These are phyloP conservation scores for Aaosphaeria arxii DNA, from an alignment of 2,329 filamentous ascomycete genomes.

Conservation along the genomic window DNA sequence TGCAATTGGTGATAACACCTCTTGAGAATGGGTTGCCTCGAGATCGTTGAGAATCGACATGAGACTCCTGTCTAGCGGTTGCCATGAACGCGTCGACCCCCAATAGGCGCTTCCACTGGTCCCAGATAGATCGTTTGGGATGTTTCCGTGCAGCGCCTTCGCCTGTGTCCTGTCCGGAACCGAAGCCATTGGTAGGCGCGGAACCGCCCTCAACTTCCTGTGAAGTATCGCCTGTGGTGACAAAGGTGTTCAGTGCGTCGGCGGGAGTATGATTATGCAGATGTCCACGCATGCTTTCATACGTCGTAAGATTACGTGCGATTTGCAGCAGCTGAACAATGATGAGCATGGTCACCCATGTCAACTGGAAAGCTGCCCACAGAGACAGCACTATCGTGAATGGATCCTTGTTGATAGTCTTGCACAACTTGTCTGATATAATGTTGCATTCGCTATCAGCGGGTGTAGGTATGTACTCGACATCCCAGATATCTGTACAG, in stretches of 20 bases:
- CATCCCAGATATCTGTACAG: constrained; percentile 49
- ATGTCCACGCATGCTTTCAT: constrained; percentile 89
- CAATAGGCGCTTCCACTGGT: constrained; percentile 78
- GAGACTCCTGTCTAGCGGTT: constrained; percentile 74
- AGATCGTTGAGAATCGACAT: constrained; percentile 42
- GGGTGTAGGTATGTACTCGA: constrained; percentile 57
- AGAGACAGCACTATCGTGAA: constrained; percentile 77
- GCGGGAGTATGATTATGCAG: constrained; percentile 56
- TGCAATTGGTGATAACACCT: constrained; percentile 84
- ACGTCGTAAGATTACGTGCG: constrained; percentile 89
- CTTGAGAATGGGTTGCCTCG: constrained; percentile 79
- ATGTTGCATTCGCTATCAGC: constrained; percentile 62
- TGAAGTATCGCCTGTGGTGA: constrained; percentile 67
- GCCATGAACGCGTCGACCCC: constrained; percentile 93
- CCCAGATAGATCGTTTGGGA: constrained; percentile 65
- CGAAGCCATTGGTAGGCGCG: constrained; percentile 53
- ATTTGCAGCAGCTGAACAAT: constrained; percentile 93
- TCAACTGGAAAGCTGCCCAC: constrained; percentile 81
- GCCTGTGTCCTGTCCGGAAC: constrained; percentile 56
- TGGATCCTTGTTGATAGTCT: constrained; percentile 72
- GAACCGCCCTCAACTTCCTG: constrained; percentile 51
- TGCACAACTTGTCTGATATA: constrained; percentile 72
- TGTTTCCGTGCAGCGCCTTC: constrained; percentile 39
- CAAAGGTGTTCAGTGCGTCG: constrained; percentile 66
- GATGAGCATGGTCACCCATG: constrained; percentile 96